Evolutionary conservation across 345 rosid genomes (phyloP), one percentile per base, ranked within the genome.

Genomic region (Citrus unshiu): DNA sequence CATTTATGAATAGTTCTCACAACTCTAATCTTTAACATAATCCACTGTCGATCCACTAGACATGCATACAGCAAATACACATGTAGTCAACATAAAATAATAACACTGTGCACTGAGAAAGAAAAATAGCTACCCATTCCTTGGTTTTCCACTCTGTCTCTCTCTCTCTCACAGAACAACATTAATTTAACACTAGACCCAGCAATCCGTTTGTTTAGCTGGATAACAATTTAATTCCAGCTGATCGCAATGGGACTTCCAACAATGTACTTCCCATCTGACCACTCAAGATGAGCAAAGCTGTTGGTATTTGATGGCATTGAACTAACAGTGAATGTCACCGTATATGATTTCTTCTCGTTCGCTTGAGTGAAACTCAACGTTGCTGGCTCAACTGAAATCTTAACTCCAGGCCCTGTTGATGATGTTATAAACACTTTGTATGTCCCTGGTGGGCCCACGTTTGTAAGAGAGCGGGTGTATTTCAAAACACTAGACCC

Each of bases 231-330:
- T 64, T 40, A 64, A 30, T 76, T 76, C 98, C 99, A 93, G 82
- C 82, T 91, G 82, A 95, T 71, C 4, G 91, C 97, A 68, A 95
- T 85, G n/a, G 99, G 96, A 78, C 98, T 95, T 7, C 86, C 89
- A 22, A 93, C 99, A 62, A 78, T 81, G 81, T 86, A 88, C 72
- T 83, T 87, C 75, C 93, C 98, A 81, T 93, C 97, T 7, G 93
- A 82, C 99, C 99, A 95, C 79, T 85, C 88, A 39, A 93, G 78
- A 12, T 86, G 84, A 18, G 88, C 95, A 56, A 92, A 92, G 80
- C 78, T 84, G n/a, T 84, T 82, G 16, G 87, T 81, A 63, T 72
- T 83, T 0, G 87, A 5, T 5, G 91, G 80, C 84, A 78, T 81
- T 29, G 89, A 76, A 68, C 81, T 86, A 9, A 81, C 95, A 0